Conservation (phyloP, 2,329 filamentous ascomycete species). For the Macroventuria anomochaeta region DNA sequence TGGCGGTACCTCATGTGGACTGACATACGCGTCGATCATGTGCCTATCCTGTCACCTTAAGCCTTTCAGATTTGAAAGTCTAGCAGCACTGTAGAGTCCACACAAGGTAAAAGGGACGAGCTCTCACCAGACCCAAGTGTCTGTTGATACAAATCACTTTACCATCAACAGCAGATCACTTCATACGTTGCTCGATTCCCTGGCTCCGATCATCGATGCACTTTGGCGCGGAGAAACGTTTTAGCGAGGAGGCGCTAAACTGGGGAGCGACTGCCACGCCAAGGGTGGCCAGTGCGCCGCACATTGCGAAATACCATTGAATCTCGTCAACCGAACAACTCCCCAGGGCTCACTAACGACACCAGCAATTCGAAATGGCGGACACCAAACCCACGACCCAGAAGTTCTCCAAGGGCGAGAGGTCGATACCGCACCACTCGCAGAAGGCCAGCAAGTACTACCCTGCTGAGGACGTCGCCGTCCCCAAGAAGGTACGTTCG, state of each 20-base stretch:
- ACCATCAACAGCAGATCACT: too few species aligned
- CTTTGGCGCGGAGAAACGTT: conserved; percentile 5
- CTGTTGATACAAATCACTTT: too few species aligned
- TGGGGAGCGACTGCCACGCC: neutral
- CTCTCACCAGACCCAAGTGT: too few species aligned
- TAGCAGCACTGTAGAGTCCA: too few species aligned
- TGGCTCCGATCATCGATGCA: neutral
- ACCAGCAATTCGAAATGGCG: conserved; percentile 70
- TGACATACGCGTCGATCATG: too few species aligned
- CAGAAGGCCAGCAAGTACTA: conserved; percentile 99
- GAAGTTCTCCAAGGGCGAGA: conserved; percentile 97
- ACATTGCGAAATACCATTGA: too few species aligned
- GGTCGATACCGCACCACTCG: conserved; percentile 82
- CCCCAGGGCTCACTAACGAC: conserved; percentile 38
- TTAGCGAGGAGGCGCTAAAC: neutral
- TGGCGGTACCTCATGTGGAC: too few species aligned
- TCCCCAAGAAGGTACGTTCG: conserved; percentile 90
- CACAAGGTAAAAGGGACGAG: too few species aligned
- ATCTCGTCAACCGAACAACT: conserved; percentile 9
- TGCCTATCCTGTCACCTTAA: too few species aligned
- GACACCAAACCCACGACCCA: conserved; percentile 66
- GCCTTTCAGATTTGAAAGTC: too few species aligned
- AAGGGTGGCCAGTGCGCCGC: neutral
- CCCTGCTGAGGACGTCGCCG: conserved; percentile 87
- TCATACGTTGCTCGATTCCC: neutral